Evolutionary conservation across 164 flowering plant genomes (phyloP), one percentile per base, ranked within the genome.

Genomic region (Berberis thunbergii): DNA sequence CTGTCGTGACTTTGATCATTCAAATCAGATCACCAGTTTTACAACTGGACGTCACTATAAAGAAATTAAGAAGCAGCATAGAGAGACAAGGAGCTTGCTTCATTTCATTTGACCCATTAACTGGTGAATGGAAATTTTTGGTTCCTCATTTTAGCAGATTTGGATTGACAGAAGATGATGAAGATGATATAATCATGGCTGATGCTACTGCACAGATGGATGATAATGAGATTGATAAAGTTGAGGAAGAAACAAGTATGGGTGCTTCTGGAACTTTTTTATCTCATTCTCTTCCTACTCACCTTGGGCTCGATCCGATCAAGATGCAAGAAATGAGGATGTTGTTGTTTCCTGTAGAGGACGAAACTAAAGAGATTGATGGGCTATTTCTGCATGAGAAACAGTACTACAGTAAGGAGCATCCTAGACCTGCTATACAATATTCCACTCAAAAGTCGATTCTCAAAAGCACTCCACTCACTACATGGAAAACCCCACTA

Each of bases 111-210:
- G 70, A 95, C 41, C 76, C 80, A 7, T 60, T 12, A 6, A 77
- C 45, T 64, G 78, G 86, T 61, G 88, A 85, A 73, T 95, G 99
- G 99, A 91, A 78, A 70, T 95, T 95, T 72, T 64, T 68, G 62
- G 99, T 91, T 72, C 67, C 49, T 45, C 99, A 95, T 80, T 95
- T 95, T 66, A 95, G 99, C 74, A 85, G 97, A 77, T 95, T 89
- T 80, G 99, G 99, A 43, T 78, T 95, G 69, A 77, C 72, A 48
- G 93, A 86, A 2, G 97, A 91, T 59, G 97, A 89, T 43, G 96
- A 89, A 64, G 96, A 89, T 48, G 97, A 91, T 72, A 79, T 85
- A 38, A 63, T 69, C 7, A 82, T 87, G 91, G 87, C 79, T 67
- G 96, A 86, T 75, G 77, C 43, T 63, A 69, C 73, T 60, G 74